Evolutionary conservation across 305 asterid species (phyloP).

Genomic region (Vinca major): DNA sequence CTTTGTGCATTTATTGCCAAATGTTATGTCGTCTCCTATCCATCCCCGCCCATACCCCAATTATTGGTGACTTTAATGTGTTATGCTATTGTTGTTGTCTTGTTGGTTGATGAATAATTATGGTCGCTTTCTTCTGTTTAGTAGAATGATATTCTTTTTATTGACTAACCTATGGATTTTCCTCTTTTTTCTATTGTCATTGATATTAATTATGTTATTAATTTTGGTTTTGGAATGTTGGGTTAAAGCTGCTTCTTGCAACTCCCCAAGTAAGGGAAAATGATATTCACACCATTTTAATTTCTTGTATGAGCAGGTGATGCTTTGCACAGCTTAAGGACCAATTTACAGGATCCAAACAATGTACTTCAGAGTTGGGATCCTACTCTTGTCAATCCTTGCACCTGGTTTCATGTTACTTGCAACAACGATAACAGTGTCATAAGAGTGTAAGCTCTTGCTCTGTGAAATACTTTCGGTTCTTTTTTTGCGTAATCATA

Average conservation of each 20-base stretch:
- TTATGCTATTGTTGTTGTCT: too few relatives aligned
- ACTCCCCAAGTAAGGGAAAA: background rate
- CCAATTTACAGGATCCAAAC: constrained; percentile 79
- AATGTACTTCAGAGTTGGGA: constrained; percentile 98
- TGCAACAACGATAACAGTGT: constrained; percentile 97
- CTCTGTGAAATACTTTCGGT: constrained; percentile 4
- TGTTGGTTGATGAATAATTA: background rate
- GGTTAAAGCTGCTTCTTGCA: background rate
- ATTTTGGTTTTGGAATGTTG: background rate
- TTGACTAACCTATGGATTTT: background rate
- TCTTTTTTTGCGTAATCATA: constrained; percentile 1
- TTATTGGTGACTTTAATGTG: too few relatives aligned
- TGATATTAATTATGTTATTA: background rate
- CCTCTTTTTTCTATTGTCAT: background rate
- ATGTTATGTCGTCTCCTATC: too few relatives aligned
- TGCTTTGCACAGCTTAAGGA: constrained; percentile 74
- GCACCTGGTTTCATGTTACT: constrained; percentile 98
- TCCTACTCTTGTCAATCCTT: constrained; percentile 96
- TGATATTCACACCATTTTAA: constrained; percentile 7
- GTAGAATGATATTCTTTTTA: background rate
- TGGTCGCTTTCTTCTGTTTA: background rate
- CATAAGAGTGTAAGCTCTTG: constrained; percentile 73
- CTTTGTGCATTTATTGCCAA: too few relatives aligned
- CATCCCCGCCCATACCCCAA: too few relatives aligned
- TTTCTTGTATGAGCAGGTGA: constrained; percentile 50